phyloP scores from a whole-genome alignment of 1,284 basidiomycete genomes.

The Melampsora americana region DNA sequence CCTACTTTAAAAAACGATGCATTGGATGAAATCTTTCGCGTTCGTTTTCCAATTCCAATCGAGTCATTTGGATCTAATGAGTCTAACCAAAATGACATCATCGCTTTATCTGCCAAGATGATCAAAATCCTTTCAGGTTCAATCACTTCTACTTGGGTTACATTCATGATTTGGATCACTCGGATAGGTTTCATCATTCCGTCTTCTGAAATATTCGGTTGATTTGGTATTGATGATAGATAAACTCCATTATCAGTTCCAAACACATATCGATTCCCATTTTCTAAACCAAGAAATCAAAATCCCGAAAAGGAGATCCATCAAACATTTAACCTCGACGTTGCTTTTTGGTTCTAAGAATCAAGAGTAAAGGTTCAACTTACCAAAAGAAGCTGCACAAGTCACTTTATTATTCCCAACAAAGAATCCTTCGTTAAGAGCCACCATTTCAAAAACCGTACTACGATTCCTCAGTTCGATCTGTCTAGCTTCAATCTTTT shows the following conservation, averaged over 20 bases:
- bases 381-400: constrained; percentile 20
- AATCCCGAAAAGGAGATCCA: no score
- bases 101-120: constrained; percentile 70
- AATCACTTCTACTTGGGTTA: constrained; percentile 91
- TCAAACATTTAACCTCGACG: no score
- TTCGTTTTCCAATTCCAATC: constrained; percentile 81
- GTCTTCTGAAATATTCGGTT: constrained; percentile 57
- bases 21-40: constrained; percentile 91
- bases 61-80: constrained; percentile 87
- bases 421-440: constrained; percentile 84
- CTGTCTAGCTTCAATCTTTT: constrained; percentile 86
- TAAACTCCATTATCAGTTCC: constrained; percentile 97
- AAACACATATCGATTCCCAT: constrained; percentile 81
- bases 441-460: constrained; percentile 78
- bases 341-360: no score
- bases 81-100: constrained; percentile 93
- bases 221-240: constrained; percentile 75
- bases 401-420: constrained; percentile 70
- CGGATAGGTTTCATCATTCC: constrained; percentile 68
- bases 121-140: constrained; percentile 95
- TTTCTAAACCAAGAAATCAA: no score
- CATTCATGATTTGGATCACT: constrained; percentile 82
- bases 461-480: constrained; percentile 77
- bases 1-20: constrained; percentile 98
- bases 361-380: no score